These are phyloP conservation scores for Globisporangium sylvaticum DNA, from an alignment of 352 stramenopile genomes.

Conservation along the genomic window DNA sequence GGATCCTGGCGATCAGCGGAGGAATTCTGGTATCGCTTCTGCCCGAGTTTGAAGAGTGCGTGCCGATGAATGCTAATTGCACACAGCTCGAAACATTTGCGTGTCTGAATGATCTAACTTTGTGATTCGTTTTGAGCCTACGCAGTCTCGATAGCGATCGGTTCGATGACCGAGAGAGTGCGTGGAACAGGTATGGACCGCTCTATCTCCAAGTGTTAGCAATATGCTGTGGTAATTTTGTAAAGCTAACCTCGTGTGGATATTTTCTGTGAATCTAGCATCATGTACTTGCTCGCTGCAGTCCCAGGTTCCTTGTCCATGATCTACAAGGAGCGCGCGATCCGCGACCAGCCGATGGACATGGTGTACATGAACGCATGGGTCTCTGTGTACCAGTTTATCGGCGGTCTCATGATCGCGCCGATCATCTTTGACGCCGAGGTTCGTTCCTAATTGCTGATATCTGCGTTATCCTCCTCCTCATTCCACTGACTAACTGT, in stretches of 20 bases:
- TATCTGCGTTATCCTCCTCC: too few relatives aligned
- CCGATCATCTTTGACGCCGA: slow-evolving; percentile 80
- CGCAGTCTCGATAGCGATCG: slow-evolving; percentile 55
- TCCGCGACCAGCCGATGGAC: slow-evolving; percentile 82
- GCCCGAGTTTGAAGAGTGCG: slow-evolving; percentile 76
- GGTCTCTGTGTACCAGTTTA: slow-evolving; percentile 84
- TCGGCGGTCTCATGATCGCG: slow-evolving; percentile 72
- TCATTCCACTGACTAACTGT: not conserved
- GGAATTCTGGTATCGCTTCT: slow-evolving; percentile 74
- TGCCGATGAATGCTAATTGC: not conserved
- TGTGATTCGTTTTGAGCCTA: not conserved
- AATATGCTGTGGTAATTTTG: slow-evolving; percentile 6
- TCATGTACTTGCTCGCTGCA: slow-evolving; percentile 77
- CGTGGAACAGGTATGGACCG: slow-evolving; percentile 62
- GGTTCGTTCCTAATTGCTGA: too few relatives aligned
- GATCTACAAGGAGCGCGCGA: slow-evolving; percentile 82
- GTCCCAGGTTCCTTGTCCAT: slow-evolving; percentile 78
- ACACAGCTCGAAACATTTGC: not conserved
- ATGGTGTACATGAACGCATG: slow-evolving; percentile 87
- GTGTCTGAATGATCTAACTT: not conserved
- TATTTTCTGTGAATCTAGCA: slow-evolving; percentile 10
- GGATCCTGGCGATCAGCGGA: slow-evolving; percentile 57
- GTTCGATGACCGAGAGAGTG: slow-evolving; percentile 67
- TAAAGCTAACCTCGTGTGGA: not conserved
- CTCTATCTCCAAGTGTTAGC: not conserved